Percentiles rank a stretch among this genome's conserved stretches.
phyloP scores from a whole-genome alignment of 2,329 filamentous ascomycete genomes.

The Ascochyta lentis region DNA sequence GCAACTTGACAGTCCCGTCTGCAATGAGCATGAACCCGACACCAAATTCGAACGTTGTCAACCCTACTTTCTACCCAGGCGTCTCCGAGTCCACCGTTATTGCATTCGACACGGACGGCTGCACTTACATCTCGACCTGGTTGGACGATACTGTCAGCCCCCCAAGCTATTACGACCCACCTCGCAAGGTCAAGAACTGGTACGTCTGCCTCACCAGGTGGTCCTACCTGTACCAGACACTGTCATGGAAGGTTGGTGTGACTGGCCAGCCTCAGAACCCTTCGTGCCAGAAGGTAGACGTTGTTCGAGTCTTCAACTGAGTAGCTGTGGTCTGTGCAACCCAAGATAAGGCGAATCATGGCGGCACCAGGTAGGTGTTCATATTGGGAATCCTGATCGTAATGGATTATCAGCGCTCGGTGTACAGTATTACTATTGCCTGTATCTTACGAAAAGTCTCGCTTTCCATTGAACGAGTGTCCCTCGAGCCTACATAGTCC shows the following conservation, averaged over 20 bases:
- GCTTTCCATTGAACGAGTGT: not conserved
- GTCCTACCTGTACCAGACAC: conserved; percentile 48
- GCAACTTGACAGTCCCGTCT: conserved; percentile 22
- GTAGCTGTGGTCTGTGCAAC: not conserved
- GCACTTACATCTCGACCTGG: conserved; percentile 46
- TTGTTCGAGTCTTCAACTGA: conserved; percentile 40
- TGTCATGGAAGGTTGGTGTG: conserved; percentile 51
- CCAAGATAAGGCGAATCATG: not conserved
- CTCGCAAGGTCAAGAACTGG: conserved; percentile 48
- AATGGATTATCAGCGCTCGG: not conserved
- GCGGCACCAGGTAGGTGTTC: not conserved
- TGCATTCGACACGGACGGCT: conserved; percentile 48
- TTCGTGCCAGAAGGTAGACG: conserved; percentile 51
- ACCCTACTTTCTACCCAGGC: conserved; percentile 47
- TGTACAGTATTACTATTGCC: not conserved
- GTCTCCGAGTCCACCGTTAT: conserved; percentile 31
- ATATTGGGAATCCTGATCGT: not conserved
- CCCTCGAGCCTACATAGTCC: not conserved
- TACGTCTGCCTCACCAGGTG: conserved; percentile 51
- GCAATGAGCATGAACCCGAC: conserved; percentile 41
- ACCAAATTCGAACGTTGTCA: conserved; percentile 48
- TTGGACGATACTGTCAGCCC: conserved; percentile 49
- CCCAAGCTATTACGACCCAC: conserved; percentile 12
- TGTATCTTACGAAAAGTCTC: not conserved
- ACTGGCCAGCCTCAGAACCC: conserved; percentile 51